Base-by-base conservation (phyloP, 108 stramenopile genomes). In the Cyclotella kingstonii region DNA sequence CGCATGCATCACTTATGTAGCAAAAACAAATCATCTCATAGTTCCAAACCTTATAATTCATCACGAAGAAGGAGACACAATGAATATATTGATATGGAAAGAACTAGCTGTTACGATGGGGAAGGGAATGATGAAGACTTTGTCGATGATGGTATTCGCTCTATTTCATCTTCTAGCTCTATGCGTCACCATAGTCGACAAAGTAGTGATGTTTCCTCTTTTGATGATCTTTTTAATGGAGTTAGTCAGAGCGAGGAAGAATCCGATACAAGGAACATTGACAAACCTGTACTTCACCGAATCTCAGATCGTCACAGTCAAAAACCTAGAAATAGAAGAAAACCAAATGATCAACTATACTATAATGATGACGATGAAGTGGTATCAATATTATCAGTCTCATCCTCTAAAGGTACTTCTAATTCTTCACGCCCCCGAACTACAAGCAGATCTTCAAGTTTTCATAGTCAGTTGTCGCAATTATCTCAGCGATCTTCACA, bases 401-500 rank as follows among this genome's bases (percentile, higher is more conserved):
- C 35, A 19, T 54, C 53, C 14, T 30, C 21, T 4, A 27, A n/a
- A 26, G 1, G 15, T 3, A 27, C 15, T 12, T 41, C 31, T 12
- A 22, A 46, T 22, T 46, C 45, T 3, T 46, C 45, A 22, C 45
- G 21, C 5, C 45, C 10, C 23, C 45, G 45, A 22, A 14, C 17
- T 2, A 1, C 23, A 22, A 46, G 45, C 45, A 3, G 45, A 2
- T 46, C 45, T 9, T 22, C 45, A 9, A 46, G 45, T 46, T 18
- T 22, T 46, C 45, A 46, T 11, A 36, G 36, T 36, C 11, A 36
- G 9, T 7, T 11, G 45, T 46, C 45, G 17, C 45, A 46, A 22
- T 22, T 46, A 22, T 46, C 45, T 18, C 45, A 46, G 27, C 7
- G 55, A 56, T 56, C 55, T 6, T 56, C 53, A 6, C 27, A 6